Percentiles rank a stretch among this genome's conserved stretches.
phyloP scores from a whole-genome alignment of 2,329 filamentous ascomycete genomes.

The Cadophora luteo-olivacea region DNA sequence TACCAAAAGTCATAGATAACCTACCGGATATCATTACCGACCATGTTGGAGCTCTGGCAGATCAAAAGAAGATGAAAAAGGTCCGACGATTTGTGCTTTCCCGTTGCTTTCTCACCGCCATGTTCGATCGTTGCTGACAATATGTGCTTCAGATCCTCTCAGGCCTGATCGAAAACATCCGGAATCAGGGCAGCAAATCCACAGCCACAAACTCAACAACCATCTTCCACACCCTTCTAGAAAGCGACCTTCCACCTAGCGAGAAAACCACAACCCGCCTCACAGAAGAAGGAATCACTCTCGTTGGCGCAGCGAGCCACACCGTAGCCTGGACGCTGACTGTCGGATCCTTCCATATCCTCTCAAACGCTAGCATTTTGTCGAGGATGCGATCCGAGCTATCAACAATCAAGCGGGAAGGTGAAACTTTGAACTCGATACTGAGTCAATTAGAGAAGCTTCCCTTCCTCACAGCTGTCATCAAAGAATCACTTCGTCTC shows the following conservation, averaged over 20 bases:
- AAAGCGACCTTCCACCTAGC: constrained; percentile 41
- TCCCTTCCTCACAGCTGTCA: constrained; percentile 41
- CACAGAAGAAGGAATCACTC: constrained; percentile 44
- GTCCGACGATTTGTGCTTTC: background rate
- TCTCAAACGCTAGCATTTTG: constrained; percentile 41
- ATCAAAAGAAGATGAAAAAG: constrained; percentile 20
- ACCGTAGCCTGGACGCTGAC: constrained; percentile 46
- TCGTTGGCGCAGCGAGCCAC: constrained; percentile 46
- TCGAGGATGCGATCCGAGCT: constrained; percentile 44
- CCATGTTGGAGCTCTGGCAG: constrained; percentile 13
- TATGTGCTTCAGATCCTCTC: background rate
- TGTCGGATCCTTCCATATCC: constrained; percentile 46
- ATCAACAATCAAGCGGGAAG: constrained; percentile 12
- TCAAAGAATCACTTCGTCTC: constrained; percentile 44
- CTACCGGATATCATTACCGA: constrained; percentile 10
- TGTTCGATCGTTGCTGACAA: background rate
- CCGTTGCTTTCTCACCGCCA: background rate
- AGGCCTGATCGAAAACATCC: constrained; percentile 17
- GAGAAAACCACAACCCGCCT: constrained; percentile 46
- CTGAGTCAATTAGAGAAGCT: constrained; percentile 37
- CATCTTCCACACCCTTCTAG: constrained; percentile 34
- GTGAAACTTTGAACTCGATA: constrained; percentile 8
- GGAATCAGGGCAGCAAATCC: constrained; percentile 3
- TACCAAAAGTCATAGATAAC: background rate
- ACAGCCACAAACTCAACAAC: constrained; percentile 20